phyloP scores from a whole-genome alignment of 2,329 filamentous ascomycete species.

The Aaosphaeria pasadenensis region DNA sequence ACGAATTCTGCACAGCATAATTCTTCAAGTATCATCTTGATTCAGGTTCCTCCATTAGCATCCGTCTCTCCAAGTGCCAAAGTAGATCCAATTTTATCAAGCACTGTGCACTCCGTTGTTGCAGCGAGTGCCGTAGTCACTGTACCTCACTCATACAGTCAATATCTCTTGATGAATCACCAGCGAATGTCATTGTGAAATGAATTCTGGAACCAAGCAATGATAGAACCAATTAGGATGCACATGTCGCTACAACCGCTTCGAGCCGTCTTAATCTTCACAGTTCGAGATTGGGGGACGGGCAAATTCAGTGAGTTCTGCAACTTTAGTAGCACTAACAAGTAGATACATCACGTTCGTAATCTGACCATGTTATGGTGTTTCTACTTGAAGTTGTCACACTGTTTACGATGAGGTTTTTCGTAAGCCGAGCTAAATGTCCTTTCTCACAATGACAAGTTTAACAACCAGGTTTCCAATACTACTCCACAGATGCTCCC shows the following conservation, averaged over 20 bases:
- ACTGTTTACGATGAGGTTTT: too few relatives aligned
- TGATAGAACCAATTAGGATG: conserved; percentile 21
- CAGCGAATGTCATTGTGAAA: conserved; percentile 16
- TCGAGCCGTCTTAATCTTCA: conserved; percentile 31
- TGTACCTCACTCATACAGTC: conserved; percentile 18
- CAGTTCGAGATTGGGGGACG: conserved; percentile 26
- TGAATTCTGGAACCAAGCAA: conserved; percentile 21
- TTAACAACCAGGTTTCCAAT: conserved; percentile 24
- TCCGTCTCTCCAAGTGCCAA: conserved; percentile 8
- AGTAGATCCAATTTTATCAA: conserved; percentile 5
- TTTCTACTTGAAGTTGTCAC: too few relatives aligned
- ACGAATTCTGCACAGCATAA: conserved; percentile 28
- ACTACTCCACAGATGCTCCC: conserved; percentile 23
- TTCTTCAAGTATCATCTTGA: conserved; percentile 39
- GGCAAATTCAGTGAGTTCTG: conserved; percentile 30
- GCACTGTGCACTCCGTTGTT: conserved; percentile 25
- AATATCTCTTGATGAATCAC: conserved; percentile 15
- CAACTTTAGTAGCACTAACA: conserved; percentile 31
- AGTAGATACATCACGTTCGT: conserved; percentile 15
- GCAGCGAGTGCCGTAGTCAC: conserved; percentile 30
- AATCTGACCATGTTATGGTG: too few relatives aligned
- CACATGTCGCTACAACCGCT: conserved; percentile 26
- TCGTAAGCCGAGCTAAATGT: too few relatives aligned
- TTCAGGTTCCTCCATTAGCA: conserved; percentile 32
- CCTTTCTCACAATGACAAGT: conserved; percentile 5